phyloP scores from a whole-genome alignment of 306 rosid genomes.

The Mimosa pudica region DNA sequence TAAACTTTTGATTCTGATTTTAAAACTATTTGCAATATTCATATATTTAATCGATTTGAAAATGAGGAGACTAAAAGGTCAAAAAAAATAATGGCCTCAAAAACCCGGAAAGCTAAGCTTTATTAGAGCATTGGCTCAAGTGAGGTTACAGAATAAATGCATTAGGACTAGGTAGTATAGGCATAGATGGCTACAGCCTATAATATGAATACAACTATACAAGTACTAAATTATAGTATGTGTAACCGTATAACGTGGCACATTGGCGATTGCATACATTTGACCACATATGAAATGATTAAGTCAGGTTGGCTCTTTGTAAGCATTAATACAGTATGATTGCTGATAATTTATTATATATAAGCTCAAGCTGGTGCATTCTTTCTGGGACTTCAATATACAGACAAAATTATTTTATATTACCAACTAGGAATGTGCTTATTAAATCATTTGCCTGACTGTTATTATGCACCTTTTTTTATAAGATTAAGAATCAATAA shows the following conservation, averaged over 20 bases:
- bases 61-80: constrained; percentile 8
- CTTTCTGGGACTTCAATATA: not conserved
- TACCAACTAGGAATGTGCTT: not conserved
- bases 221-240: not conserved
- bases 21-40: not conserved
- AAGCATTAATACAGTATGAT: constrained; percentile 11
- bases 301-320: constrained; percentile 29
- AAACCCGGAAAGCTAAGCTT: constrained; percentile 1
- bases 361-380: not conserved
- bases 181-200: constrained; percentile 18
- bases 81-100: not conserved
- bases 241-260: constrained; percentile 11
- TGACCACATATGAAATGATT: constrained; percentile 10
- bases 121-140: constrained; percentile 1
- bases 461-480: not conserved
- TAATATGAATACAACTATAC: not conserved
- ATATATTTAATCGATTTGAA: constrained; percentile 4
- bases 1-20: constrained; percentile 28
- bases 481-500: not conserved
- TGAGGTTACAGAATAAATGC: not conserved
- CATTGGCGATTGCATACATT: constrained; percentile 26
- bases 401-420: not conserved
- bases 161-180: not conserved
- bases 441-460: constrained; percentile 3
- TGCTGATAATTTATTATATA: not conserved